A percentile compares a stretch with the other conserved stretches of the same genome.
Evolutionary conservation across 768 basidiomycete species (phyloP).

Genomic region (Tricholomella constricta): DNA sequence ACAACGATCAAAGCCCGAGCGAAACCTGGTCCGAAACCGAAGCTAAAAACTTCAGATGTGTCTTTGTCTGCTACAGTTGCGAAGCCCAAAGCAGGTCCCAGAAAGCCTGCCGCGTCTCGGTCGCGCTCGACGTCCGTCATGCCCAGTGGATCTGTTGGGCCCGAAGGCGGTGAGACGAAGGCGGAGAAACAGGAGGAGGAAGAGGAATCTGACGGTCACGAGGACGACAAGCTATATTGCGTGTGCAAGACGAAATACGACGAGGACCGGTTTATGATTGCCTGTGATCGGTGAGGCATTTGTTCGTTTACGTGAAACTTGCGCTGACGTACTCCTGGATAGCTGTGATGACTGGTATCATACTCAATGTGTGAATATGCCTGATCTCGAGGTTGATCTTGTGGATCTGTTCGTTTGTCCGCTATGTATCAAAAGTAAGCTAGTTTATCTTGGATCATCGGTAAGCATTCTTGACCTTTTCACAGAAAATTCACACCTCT

Average conservation of each 20-base stretch:
- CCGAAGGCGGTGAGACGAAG: constrained; percentile 37
- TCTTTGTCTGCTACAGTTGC: constrained; percentile 15
- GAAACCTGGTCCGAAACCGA: constrained; percentile 36
- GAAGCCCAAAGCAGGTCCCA: constrained; percentile 25
- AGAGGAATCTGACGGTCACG: constrained; percentile 44
- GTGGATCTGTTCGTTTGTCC: constrained; percentile 95
- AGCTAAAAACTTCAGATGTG: constrained; percentile 24
- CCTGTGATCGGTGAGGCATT: constrained; percentile 77
- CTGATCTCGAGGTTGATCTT: constrained; percentile 79
- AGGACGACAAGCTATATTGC: constrained; percentile 83
- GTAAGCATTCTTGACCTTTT: constrained; percentile 1
- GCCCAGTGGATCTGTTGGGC: constrained; percentile 47
- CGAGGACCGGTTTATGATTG: constrained; percentile 89
- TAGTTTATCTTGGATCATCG: background rate
- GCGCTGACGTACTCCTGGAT: background rate
- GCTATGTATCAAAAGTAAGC: constrained; percentile 72
- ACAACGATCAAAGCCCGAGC: constrained; percentile 25
- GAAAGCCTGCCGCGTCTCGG: constrained; percentile 46
- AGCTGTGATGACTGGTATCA: constrained; percentile 98
- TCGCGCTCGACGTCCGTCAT: constrained; percentile 75
- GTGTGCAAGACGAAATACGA: constrained; percentile 87
- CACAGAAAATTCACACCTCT: constrained; percentile 59
- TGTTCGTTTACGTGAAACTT: background rate
- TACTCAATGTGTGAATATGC: constrained; percentile 79
- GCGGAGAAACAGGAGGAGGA: constrained; percentile 49